Evolutionary conservation across 495 filamentous ascomycete genomes (phyloP), one percentile per base, ranked within the genome.

Genomic region (Penicillium nucicola): DNA sequence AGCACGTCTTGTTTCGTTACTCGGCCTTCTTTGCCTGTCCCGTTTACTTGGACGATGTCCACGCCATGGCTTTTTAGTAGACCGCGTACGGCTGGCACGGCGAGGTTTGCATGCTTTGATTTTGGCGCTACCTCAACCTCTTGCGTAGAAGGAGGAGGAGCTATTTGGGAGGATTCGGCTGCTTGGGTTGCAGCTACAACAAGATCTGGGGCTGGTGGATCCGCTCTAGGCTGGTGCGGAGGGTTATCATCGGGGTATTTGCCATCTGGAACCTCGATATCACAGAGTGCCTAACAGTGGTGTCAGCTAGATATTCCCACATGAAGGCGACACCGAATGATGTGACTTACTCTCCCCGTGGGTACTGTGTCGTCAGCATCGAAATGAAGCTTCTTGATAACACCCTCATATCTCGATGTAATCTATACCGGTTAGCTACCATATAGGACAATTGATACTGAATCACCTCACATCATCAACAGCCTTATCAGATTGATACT

Each of bases 401-500:
- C 86, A 14, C 93, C 95, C 48, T 90, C 87, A 63, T 93, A 99
- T 41, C 91, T 81, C 45, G 90, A 95, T 23, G 93, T 96, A 47
- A 99, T 99, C 82, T 89, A 49, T 10, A 17, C 22, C 10, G 43
- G 31, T 64, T 31, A 65, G 47, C 40, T 37, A 44, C 9, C 15
- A 20, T 5, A 38, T 10, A 0, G 6, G 0, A 15, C 6, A 9
- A 5, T 20, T 22, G 12, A 14, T 5, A 8, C 9, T 31, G 31
- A 7, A 45, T 12, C 17, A 12, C 57, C 71, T 57, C 60, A 87
- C 84, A 74, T 97, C 93, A 34, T 96, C 90, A n/a, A 90, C 92
- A 12, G 95, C 95, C 69, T 99, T 99, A 72, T 99, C 95, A 46
- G 88, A 93, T 65, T 97, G 93, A 34, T 97, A 95, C 71, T 99